These are phyloP conservation scores for Ophiostoma sp. DNA, from an alignment of 2,329 filamentous ascomycete genomes.

Conservation along the genomic window DNA sequence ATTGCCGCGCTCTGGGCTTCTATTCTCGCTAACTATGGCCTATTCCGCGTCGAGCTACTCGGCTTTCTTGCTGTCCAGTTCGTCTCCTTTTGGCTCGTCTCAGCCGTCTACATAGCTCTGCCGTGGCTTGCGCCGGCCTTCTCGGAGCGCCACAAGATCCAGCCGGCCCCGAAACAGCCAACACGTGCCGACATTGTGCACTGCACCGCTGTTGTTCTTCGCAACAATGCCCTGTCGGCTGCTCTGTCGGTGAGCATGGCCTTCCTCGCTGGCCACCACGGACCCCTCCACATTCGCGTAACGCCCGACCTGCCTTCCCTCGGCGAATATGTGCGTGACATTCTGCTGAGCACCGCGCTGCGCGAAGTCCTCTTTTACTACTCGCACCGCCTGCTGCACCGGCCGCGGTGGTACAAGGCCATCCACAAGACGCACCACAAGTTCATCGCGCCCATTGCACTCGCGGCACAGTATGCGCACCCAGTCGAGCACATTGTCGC, in stretches of 20 bases:
- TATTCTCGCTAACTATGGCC: constrained; percentile 26
- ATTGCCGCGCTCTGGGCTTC: constrained; percentile 26
- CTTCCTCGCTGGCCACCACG: neutral
- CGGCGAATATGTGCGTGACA: neutral
- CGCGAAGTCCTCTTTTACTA: constrained; percentile 54
- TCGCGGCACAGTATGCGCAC: constrained; percentile 53
- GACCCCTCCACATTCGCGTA: neutral
- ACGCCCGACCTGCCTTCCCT: neutral
- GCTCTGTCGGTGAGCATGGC: neutral
- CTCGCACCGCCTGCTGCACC: constrained; percentile 44
- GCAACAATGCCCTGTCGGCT: neutral
- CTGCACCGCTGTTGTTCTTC: neutral
- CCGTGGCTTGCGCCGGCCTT: constrained; percentile 43
- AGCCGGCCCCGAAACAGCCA: constrained; percentile 47
- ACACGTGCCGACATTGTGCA: constrained; percentile 39
- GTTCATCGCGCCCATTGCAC: constrained; percentile 50
- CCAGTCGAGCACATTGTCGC: constrained; percentile 50
- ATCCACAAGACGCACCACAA: constrained; percentile 54
- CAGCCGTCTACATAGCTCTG: constrained; percentile 39
- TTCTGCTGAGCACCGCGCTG: constrained; percentile 35
- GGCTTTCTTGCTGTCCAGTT: constrained; percentile 39
- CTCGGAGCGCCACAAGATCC: constrained; percentile 49
- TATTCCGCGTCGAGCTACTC: constrained; percentile 37
- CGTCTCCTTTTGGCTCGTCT: constrained; percentile 44
- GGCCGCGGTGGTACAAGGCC: constrained; percentile 42